Base-by-base conservation (phyloP, 441 rosid species). In the Populus trichocarpa region DNA sequence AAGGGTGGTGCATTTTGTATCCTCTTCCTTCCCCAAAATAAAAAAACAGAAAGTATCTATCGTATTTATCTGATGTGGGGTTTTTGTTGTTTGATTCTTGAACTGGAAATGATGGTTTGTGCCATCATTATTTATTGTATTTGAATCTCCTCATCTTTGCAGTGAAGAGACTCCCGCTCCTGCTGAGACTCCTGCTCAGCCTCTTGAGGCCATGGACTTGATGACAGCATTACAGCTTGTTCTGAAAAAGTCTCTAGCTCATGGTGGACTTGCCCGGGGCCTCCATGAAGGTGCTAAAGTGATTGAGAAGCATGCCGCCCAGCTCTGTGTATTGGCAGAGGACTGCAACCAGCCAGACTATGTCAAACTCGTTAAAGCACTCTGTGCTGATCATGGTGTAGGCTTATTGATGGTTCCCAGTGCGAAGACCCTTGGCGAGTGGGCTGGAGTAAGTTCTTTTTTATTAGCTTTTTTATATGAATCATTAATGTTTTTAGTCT, bases 301-400 rank as follows among this genome's bases (percentile, higher is more conserved):
- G 70, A 88, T 95, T 42, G 99, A 95, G 83, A 92, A 93, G 92
- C 88, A 90, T 70, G 84, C 82, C 1, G 97, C 92, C 22, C 91
- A 88, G 87, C 93, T 95, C 1, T 88, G 91, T 80, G 89, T 95
- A 12, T 69, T 95, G 83, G 98, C 96, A 14, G 97, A 95, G 78
- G 97, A 92, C 85, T 95, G 99, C 76, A 86, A 95, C 84, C 97
- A 93, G 71, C 92, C 97, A 71, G 95, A 93, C 77, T 93, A 92
- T 61, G 85, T 91, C 68, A 91, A 95, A 79, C 87, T 95, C 77
- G 98, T 92, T 12, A 95, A 92, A 80, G 95, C 91, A 38, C 97
- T 95, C 36, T 95, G 97, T 46, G 90, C 85, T 64, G 96, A 92
- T 57, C 98, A 91, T 83, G 87, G 85, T 26, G 91, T 92, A 20